Percentiles rank a stretch among this genome's conserved stretches.
Conservation (phyloP, 2,329 filamentous ascomycete species). For the Ophiostoma piceae region DNA sequence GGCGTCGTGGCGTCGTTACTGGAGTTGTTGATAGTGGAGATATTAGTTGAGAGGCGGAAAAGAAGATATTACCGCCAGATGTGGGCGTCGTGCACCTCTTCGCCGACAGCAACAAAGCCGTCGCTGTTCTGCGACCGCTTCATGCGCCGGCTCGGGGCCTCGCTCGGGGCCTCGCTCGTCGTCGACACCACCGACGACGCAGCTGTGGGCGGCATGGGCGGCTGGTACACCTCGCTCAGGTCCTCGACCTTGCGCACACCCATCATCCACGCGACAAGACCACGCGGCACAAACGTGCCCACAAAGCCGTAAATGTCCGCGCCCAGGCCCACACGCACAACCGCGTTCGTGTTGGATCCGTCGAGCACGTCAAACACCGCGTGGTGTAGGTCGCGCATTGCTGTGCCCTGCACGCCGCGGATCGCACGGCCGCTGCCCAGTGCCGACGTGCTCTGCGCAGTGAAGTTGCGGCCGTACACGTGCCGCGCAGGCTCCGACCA, state of each 20-base stretch:
- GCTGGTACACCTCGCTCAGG: slow-evolving; percentile 50
- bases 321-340: slow-evolving; percentile 77
- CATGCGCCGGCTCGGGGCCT: slow-evolving; percentile 28
- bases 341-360: slow-evolving; percentile 52
- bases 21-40: neutral
- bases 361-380: slow-evolving; percentile 87
- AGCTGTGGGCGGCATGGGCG: slow-evolving; percentile 32
- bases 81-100: slow-evolving; percentile 41
- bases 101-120: slow-evolving; percentile 50
- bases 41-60: neutral
- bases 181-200: slow-evolving; percentile 32
- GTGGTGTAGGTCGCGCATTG: slow-evolving; percentile 73
- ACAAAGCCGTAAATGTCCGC: slow-evolving; percentile 80
- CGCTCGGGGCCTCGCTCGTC: slow-evolving; percentile 23
- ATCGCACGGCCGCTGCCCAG: slow-evolving; percentile 50
- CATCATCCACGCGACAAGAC: slow-evolving; percentile 90
- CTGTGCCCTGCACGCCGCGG: slow-evolving; percentile 61
- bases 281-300: slow-evolving; percentile 70
- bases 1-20: slow-evolving; percentile 24
- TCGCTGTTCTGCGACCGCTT: slow-evolving; percentile 29
- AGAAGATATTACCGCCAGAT: slow-evolving; percentile 40
- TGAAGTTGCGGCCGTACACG: slow-evolving; percentile 59
- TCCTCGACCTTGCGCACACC: slow-evolving; percentile 62
- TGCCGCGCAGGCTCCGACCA: slow-evolving; percentile 60
- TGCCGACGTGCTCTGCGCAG: slow-evolving; percentile 49